Percentiles rank a stretch among this genome's conserved stretches.
Conservation (phyloP, 177 flowering plant genomes). For the Tripterygium wilfordii region DNA sequence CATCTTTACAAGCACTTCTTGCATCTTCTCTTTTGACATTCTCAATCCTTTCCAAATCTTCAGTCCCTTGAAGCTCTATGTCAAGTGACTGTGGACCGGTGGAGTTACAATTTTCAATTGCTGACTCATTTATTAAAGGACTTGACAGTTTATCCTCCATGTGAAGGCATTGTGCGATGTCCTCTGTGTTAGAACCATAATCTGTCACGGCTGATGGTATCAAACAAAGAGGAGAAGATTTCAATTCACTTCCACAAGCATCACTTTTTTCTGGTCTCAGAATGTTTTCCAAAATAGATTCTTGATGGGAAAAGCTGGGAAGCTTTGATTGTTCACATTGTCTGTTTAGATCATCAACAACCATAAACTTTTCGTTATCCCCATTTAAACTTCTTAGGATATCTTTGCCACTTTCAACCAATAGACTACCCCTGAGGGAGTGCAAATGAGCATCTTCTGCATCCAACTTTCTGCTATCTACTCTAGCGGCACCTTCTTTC, state of each 20-base stretch:
- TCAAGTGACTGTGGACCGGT: no score
- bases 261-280: background rate
- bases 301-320: background rate
- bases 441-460: slow-evolving; percentile 1
- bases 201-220: slow-evolving; percentile 3
- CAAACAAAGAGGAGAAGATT: background rate
- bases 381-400: background rate
- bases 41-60: background rate
- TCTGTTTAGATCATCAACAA: slow-evolving; percentile 3
- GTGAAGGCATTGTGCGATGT: background rate
- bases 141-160: slow-evolving; percentile 1
- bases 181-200: slow-evolving; percentile 2
- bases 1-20: background rate
- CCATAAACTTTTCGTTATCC: background rate
- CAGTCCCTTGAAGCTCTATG: background rate
- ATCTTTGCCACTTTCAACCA: background rate
- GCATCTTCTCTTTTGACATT: background rate
- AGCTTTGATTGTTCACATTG: background rate
- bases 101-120: slow-evolving; percentile 1
- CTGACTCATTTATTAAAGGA: slow-evolving; percentile 6
- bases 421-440: background rate
- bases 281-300: background rate
- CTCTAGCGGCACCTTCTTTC: slow-evolving; percentile 6
- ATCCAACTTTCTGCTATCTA: background rate
- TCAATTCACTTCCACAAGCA: slow-evolving; percentile 9